Evolutionary conservation across 805 yeast species (phyloP).

Genomic region (Ogataea methanolica): DNA sequence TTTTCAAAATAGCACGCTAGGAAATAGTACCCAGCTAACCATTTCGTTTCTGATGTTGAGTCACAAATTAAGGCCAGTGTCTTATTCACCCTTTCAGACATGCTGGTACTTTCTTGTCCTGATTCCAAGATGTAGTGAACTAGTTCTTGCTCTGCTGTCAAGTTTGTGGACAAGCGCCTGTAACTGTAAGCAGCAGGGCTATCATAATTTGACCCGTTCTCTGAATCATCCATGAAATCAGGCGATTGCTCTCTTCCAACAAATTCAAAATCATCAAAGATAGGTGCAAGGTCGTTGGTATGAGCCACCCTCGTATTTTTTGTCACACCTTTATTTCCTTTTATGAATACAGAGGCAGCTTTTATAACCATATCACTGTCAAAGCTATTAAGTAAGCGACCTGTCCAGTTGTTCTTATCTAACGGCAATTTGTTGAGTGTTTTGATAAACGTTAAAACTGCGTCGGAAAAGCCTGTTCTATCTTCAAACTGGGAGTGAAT

Average conservation of each 20-base stretch:
- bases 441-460: not conserved
- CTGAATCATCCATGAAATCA: not conserved
- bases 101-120: not conserved
- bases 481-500: not conserved
- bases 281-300: not conserved
- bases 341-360: not conserved
- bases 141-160: slow-evolving; percentile 13
- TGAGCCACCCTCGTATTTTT: not conserved
- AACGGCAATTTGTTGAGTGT: slow-evolving; percentile 1
- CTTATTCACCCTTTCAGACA: slow-evolving; percentile 2
- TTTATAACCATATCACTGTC: not conserved
- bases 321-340: not conserved
- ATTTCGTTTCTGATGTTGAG: slow-evolving; percentile 7
- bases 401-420: not conserved
- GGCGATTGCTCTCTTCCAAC: slow-evolving; percentile 7
- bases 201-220: not conserved
- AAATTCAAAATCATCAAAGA: slow-evolving; percentile 9
- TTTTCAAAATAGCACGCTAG: slow-evolving; percentile 8
- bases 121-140: slow-evolving; percentile 6
- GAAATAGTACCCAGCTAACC: slow-evolving; percentile 12
- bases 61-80: slow-evolving; percentile 7
- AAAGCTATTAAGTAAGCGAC: not conserved
- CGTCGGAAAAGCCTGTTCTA: not conserved
- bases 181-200: slow-evolving; percentile 1
- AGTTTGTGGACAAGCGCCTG: not conserved